phyloP scores from a whole-genome alignment of 1,284 basidiomycete species.

The Inonotus obliquus region DNA sequence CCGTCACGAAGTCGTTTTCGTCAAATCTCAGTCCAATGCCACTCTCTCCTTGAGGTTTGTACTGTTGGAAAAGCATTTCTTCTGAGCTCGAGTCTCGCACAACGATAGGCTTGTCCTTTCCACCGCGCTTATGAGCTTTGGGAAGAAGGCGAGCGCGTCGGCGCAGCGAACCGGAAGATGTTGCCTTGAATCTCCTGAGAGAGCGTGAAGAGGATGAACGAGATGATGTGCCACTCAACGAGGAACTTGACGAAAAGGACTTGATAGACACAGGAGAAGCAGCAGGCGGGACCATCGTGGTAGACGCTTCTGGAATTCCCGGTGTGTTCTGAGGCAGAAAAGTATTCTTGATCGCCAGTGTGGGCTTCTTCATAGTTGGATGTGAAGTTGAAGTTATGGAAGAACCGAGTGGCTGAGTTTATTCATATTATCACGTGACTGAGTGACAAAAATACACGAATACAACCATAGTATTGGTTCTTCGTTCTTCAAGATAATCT shows the following conservation, averaged over 20 bases:
- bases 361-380: too few species aligned
- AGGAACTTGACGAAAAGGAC: constrained; percentile 4
- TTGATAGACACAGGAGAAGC: neutral
- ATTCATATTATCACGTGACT: too few species aligned
- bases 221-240: neutral
- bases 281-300: neutral
- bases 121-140: constrained; percentile 3
- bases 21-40: neutral
- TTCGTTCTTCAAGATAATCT: too few species aligned
- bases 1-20: neutral
- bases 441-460: too few species aligned
- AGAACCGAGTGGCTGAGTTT: too few species aligned
- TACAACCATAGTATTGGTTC: too few species aligned
- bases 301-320: neutral
- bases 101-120: constrained; percentile 7
- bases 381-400: too few species aligned
- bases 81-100: neutral
- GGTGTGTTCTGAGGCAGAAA: too few species aligned
- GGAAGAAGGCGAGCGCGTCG: constrained; percentile 1
- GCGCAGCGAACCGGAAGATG: neutral
- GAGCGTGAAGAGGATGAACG: neutral
- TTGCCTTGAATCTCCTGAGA: neutral
- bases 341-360: too few species aligned
- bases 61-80: neutral
- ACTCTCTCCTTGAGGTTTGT: neutral